phyloP scores from a whole-genome alignment of 352 stramenopile species.

The Thraustotheca clavata region DNA sequence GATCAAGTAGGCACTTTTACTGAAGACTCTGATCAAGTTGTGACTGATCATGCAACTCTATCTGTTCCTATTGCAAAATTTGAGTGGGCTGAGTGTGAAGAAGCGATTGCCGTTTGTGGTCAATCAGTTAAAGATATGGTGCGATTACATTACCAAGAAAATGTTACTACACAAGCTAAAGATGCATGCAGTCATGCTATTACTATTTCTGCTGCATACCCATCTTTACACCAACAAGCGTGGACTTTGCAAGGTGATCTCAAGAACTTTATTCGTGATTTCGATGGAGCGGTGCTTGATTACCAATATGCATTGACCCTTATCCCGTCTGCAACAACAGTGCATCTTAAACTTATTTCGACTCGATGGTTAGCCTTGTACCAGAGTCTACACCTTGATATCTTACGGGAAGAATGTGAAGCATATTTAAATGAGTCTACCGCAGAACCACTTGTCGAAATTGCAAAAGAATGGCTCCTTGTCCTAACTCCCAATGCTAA shows the following conservation, averaged over 20 bases:
- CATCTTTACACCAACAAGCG: background rate
- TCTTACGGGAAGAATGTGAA: background rate
- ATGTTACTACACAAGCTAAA: background rate
- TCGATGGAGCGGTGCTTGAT: background rate
- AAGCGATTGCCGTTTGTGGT: background rate
- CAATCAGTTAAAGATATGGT: background rate
- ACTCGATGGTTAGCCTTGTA: constrained; percentile 6
- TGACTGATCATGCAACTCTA: too few relatives aligned
- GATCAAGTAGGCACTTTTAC: too few relatives aligned
- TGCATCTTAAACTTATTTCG: background rate
- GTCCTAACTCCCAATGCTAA: background rate
- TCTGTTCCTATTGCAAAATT: too few relatives aligned
- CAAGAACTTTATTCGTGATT: constrained; percentile 18
- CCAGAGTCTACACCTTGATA: background rate
- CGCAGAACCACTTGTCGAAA: background rate
- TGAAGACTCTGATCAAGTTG: too few relatives aligned
- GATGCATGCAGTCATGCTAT: background rate
- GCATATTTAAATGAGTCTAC: background rate
- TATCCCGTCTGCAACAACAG: background rate
- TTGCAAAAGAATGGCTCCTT: constrained; percentile 5
- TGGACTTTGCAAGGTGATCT: background rate
- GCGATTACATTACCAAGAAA: background rate
- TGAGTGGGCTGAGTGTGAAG: too few relatives aligned
- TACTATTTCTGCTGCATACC: background rate
- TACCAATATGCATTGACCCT: background rate